Evolutionary conservation across 306 rosid genomes (phyloP).

Genomic region (Herpetospermum pedunculosum): DNA sequence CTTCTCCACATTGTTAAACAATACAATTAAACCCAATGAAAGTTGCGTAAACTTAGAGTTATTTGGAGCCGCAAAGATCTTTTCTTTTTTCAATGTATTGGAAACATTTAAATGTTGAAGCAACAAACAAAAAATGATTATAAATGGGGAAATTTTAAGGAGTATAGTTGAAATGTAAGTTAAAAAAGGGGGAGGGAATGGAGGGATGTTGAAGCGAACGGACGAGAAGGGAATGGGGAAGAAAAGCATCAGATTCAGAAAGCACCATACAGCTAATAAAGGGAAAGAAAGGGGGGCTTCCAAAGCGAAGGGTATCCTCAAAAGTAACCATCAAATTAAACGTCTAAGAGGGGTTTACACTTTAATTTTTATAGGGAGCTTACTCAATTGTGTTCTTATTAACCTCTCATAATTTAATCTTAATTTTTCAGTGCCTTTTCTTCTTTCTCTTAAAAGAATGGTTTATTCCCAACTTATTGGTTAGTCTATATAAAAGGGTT

Average conservation of each 20-base stretch:
- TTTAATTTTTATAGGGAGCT: not conserved
- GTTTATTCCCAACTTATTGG: not conserved
- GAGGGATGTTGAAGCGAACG: not conserved
- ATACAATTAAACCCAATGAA: too few relatives aligned
- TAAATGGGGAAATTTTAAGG: not conserved
- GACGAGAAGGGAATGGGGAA: not conserved
- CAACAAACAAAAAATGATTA: too few relatives aligned
- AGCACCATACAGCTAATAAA: conserved; percentile 4
- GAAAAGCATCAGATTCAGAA: conserved; percentile 7
- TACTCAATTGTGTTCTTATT: too few relatives aligned
- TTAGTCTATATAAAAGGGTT: not conserved
- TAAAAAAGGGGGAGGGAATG: not conserved
- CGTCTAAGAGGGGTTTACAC: not conserved
- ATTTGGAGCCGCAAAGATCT: too few relatives aligned
- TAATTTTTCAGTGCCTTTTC: too few relatives aligned
- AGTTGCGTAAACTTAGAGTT: too few relatives aligned
- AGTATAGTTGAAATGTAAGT: not conserved
- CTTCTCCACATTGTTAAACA: too few relatives aligned
- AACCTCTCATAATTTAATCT: too few relatives aligned
- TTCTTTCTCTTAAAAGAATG: not conserved
- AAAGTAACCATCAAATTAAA: not conserved
- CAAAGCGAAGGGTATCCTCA: conserved; percentile 4
- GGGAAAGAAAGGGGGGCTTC: not conserved
- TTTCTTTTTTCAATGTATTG: too few relatives aligned
- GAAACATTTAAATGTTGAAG: too few relatives aligned